Conservation (phyloP, 2,329 filamentous ascomycete genomes). For the Aspergillus clavatus region DNA sequence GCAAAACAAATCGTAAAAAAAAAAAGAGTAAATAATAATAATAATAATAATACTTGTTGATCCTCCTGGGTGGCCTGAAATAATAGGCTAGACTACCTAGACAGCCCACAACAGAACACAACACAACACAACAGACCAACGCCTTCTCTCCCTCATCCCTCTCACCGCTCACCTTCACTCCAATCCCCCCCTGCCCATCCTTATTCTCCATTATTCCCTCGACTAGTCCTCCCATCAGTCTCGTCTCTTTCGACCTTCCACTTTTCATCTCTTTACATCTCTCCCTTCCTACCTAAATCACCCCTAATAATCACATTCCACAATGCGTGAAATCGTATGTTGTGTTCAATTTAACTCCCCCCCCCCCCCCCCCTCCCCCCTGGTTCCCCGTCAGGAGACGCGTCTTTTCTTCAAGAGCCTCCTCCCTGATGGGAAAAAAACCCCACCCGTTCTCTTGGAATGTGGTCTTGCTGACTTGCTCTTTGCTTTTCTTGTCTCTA, state of each 20-base stretch:
- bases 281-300: constrained; percentile 3
- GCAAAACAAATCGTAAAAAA: no score
- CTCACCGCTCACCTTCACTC: background rate
- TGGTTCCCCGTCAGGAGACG: constrained; percentile 16
- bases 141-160: background rate
- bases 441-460: constrained; percentile 27
- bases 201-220: constrained; percentile 10
- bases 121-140: background rate
- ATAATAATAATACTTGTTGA: no score
- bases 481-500: constrained; percentile 29
- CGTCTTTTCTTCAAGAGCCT: constrained; percentile 30
- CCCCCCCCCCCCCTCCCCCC: no score
- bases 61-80: no score
- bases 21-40: no score
- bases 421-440: constrained; percentile 26
- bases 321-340: constrained; percentile 68
- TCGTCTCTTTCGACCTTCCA: constrained; percentile 7
- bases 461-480: constrained; percentile 31
- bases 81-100: no score
- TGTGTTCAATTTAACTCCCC: no score
- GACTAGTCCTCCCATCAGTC: constrained; percentile 15
- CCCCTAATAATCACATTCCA: constrained; percentile 37
- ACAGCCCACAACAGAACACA: constrained; percentile 7
- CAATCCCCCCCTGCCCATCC: background rate
- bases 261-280: background rate